Conservation (phyloP, 495 filamentous ascomycete species). For the Pseudevernia furfuracea region DNA sequence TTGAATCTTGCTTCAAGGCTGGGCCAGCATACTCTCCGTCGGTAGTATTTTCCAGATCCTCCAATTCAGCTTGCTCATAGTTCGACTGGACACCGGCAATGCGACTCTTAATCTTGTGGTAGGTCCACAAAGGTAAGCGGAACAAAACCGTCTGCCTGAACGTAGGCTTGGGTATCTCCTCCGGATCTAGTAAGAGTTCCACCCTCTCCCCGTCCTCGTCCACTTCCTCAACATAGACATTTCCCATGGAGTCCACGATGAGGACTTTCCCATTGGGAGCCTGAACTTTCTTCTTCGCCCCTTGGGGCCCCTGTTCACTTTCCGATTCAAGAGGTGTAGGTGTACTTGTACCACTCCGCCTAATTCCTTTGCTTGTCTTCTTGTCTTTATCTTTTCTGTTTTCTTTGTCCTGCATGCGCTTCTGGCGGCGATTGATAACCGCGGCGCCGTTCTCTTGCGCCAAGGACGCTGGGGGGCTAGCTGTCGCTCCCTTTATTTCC, state of each 20-base stretch:
- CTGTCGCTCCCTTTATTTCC: constrained; percentile 32
- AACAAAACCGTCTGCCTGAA: constrained; percentile 63
- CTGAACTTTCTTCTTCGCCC: constrained; percentile 72
- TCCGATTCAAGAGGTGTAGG: constrained; percentile 43
- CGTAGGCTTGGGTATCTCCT: constrained; percentile 58
- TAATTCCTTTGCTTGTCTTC: constrained; percentile 28
- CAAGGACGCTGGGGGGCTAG: constrained; percentile 33
- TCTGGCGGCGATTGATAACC: constrained; percentile 76
- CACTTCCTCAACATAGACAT: constrained; percentile 86
- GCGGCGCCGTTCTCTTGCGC: constrained; percentile 42
- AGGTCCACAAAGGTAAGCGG: constrained; percentile 60
- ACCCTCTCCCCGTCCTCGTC: constrained; percentile 74
- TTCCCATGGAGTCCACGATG: constrained; percentile 83
- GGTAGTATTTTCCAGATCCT: constrained; percentile 2
- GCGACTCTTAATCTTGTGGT: constrained; percentile 48
- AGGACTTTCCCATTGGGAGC: constrained; percentile 93
- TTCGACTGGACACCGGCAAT: constrained; percentile 34
- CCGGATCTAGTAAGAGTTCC: constrained; percentile 75
- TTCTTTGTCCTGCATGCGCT: constrained; percentile 78
- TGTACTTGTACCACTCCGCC: constrained; percentile 42
- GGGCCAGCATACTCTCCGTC: neutral
- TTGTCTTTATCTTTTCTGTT: constrained; percentile 57
- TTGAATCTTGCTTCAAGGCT: neutral
- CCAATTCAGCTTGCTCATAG: constrained; percentile 11
- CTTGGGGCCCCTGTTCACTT: constrained; percentile 43